Evolutionary conservation across 2,329 filamentous ascomycete genomes (phyloP), one percentile per base, ranked within the genome.

Genomic region (Paracamarosporium sp.): DNA sequence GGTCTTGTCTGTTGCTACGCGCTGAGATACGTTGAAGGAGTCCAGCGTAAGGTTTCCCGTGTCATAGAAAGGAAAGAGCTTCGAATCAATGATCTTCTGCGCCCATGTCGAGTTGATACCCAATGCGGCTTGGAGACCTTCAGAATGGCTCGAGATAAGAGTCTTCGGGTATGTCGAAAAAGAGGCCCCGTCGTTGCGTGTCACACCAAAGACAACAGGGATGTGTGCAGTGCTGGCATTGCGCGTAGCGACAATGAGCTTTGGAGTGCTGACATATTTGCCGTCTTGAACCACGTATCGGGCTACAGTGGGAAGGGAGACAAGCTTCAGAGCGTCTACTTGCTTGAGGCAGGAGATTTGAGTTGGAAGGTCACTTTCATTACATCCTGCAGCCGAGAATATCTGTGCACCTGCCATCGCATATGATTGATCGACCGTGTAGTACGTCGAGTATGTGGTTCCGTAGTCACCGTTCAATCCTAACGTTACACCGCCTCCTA

Each of bases 201-300:
- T 81, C 43, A 78, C 81, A 51, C 85, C 85, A 69, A 86, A 86
- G 65, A 88, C 83, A 12, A 87, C 78, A 17, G 81, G 79, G 24
- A 86, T 75, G 22, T 84, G 78, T 0, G 84, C 79, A 0, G 78
- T 79, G 7, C 78, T 79, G 20, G 70, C 70, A 55, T 83, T 81
- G 24, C 69, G 71, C 8, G 75, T 75, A 3, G 73, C 69, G 27
- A 84, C 75, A 20, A 80, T 74, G 25, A 87, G 78, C 33, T 81
- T 71, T 5, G 83, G 75, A 7, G 82, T 80, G 61, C 82, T 78
- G 58, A 88, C 80, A 55, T 84, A 85, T 8, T 76, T 82, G 25
- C 85, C 85, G 57, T 88, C 86, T 47, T 87, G 81, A 6, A 88
- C 85, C 4, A 86, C 79, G 57, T 82, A 85, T 40, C 83, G 79